A percentile compares a stretch with the other conserved stretches of the same genome.
Evolutionary conservation across 1,284 basidiomycete genomes (phyloP).

Genomic region (Ustilago sp.): DNA sequence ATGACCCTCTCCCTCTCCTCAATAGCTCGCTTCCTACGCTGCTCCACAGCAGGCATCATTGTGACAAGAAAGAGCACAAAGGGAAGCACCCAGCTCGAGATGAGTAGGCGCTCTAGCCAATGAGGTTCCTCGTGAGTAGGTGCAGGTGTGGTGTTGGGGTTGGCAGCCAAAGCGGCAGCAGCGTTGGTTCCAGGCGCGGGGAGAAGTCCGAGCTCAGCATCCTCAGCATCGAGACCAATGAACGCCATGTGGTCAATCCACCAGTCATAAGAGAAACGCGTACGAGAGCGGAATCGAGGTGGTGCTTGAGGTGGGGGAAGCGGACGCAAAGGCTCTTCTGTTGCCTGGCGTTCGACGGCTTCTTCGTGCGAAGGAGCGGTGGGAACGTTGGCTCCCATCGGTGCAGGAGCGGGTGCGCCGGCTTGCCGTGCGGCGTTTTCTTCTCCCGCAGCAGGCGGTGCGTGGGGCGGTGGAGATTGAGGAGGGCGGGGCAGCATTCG

Average conservation of each 20-base stretch:
- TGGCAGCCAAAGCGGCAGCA: constrained; percentile 2
- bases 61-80: constrained; percentile 47
- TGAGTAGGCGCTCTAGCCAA: constrained; percentile 3
- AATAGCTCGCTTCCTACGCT: constrained; percentile 46
- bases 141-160: not conserved
- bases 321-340: constrained; percentile 23
- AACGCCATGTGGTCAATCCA: constrained; percentile 52
- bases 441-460: not conserved
- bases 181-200: constrained; percentile 6
- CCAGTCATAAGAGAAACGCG: constrained; percentile 35
- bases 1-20: constrained; percentile 49
- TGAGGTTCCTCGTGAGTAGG: not conserved
- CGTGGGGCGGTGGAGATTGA: not conserved
- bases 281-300: constrained; percentile 11
- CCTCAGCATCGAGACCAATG: constrained; percentile 48
- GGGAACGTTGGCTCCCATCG: constrained; percentile 32
- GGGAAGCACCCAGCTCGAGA: constrained; percentile 32
- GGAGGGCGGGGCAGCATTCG: constrained; percentile 6
- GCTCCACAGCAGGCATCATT: constrained; percentile 55
- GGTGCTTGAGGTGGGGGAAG: constrained; percentile 41
- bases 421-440: not conserved
- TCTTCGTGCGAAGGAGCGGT: constrained; percentile 24
- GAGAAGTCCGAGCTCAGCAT: constrained; percentile 46
- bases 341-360: constrained; percentile 17
- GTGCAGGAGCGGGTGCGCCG: not conserved